Evolutionary conservation across 768 basidiomycete genomes (phyloP), one percentile per base, ranked within the genome.

Genomic region (Suillus variegatus): DNA sequence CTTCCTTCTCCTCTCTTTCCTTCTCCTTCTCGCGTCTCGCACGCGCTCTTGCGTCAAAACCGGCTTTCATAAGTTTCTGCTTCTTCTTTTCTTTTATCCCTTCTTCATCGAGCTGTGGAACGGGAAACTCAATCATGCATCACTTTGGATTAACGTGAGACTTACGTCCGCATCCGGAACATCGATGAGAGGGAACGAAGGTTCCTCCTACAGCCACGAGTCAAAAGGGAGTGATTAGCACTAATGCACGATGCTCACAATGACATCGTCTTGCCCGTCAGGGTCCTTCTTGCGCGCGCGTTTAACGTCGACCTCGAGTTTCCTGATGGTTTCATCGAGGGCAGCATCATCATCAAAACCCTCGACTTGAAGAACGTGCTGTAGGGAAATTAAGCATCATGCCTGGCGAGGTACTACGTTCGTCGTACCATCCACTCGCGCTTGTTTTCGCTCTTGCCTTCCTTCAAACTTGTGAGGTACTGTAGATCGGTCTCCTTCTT

Each of bases 11-110:
- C 66, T 90, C 90, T 54, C 84, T 85, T 73, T 95, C 95, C 14
- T 87, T 86, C 71, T 94, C 92, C 70, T 97, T 97, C 76, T 98
- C 97, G 36, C 88, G 88, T 70, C 91, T 86, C 0, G 88, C 87
- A 1, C 94, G 88, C 41, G 88, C 86, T 25, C 97, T 89, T 0
- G 96, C 94, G 65, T 99, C 97, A 75, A 90, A 95, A 1, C 93
- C 94, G 0, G 95, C 94, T 76, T 97, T 99, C 80, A 96, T 80
- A 40, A 99, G 82, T 69, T 88, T 91, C 75, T 99, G 97, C 72
- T 91, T 93, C 72, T 89, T 89, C 81, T 99, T 99, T 77, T 99
- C 97, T 75, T 93, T 98, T 43, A 98, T 74, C 32, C 88, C 85
- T 47, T 97, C 95, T 72, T 99, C 96, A 70, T 94, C 93, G 9